Evolutionary conservation across 2,329 filamentous ascomycete genomes (phyloP).

Genomic region (Tympanopsis confertula): DNA sequence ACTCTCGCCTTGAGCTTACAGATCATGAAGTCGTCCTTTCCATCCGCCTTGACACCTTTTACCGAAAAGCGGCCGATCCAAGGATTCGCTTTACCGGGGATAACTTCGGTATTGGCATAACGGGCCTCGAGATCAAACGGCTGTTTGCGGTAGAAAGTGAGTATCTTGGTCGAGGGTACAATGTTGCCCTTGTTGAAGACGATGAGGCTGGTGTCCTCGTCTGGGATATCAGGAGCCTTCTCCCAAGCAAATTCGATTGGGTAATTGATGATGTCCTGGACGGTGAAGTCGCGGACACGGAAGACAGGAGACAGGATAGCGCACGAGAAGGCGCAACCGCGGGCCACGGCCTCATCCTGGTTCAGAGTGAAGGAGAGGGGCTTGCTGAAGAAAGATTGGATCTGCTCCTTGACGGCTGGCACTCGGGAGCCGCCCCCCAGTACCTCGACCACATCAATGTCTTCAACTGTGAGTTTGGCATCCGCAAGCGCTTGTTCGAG

Average conservation of each 20-base stretch:
- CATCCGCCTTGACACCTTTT: slow-evolving; percentile 89
- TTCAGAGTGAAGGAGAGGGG: slow-evolving; percentile 89
- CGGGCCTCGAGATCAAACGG: slow-evolving; percentile 91
- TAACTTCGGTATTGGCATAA: slow-evolving; percentile 73
- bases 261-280: slow-evolving; percentile 96
- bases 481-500: slow-evolving; percentile 90
- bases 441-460: slow-evolving; percentile 88
- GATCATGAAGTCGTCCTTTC: slow-evolving; percentile 97
- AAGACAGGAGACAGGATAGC: slow-evolving; percentile 95
- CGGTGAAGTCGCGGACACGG: slow-evolving; percentile 93
- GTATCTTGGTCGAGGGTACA: slow-evolving; percentile 95
- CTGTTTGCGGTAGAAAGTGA: slow-evolving; percentile 98
- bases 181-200: slow-evolving; percentile 97
- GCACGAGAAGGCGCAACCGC: slow-evolving; percentile 93
- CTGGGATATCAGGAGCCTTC: slow-evolving; percentile 93
- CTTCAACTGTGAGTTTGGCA: slow-evolving; percentile 78
- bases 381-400: slow-evolving; percentile 87
- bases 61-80: slow-evolving; percentile 98
- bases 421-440: slow-evolving; percentile 92
- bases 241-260: slow-evolving; percentile 99
- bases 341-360: slow-evolving; percentile 91
- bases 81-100: slow-evolving; percentile 81
- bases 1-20: slow-evolving; percentile 98
- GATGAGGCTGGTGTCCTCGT: slow-evolving; percentile 92
- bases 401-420: slow-evolving; percentile 78